Conservation (phyloP, 2,329 filamentous ascomycete species). For the Lachnellula occidentalis region DNA sequence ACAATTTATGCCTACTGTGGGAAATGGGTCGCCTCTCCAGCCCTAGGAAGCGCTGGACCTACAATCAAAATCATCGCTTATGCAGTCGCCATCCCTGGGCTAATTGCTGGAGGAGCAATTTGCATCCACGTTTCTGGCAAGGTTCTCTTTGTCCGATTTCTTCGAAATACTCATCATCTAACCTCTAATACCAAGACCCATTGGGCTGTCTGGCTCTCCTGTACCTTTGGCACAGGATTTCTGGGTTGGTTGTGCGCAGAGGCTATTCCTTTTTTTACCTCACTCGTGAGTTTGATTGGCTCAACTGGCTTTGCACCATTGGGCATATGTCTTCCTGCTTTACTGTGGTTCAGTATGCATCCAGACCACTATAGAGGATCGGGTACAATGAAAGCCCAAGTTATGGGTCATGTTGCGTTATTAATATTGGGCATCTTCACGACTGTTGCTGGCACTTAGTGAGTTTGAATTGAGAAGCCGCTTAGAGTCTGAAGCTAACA, state of each 20-base stretch:
- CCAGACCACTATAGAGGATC: neutral
- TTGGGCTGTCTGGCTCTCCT: constrained; percentile 44
- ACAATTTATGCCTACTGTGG: constrained; percentile 58
- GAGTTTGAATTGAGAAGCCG: neutral
- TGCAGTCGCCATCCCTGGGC: constrained; percentile 48
- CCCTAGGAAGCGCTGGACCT: constrained; percentile 48
- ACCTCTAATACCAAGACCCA: constrained; percentile 43
- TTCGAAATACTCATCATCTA: constrained; percentile 43
- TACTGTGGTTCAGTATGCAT: constrained; percentile 3
- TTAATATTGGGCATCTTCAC: neutral
- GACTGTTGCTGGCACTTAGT: constrained; percentile 1
- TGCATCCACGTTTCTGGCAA: constrained; percentile 35
- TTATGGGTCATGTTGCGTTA: neutral
- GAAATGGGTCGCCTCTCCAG: constrained; percentile 54
- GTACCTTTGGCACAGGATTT: constrained; percentile 35
- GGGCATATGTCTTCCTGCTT: neutral
- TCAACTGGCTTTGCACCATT: constrained; percentile 31
- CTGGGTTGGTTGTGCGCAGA: constrained; percentile 43
- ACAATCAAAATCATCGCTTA: constrained; percentile 55
- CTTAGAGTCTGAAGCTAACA: neutral
- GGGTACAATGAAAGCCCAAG: neutral
- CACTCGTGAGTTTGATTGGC: constrained; percentile 43
- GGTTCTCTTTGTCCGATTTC: constrained; percentile 46
- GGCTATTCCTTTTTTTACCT: constrained; percentile 48
- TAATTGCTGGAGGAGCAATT: constrained; percentile 39